These are phyloP conservation scores for Malassezia sp. DNA, from an alignment of 1,284 basidiomycete species.

Conservation along the genomic window DNA sequence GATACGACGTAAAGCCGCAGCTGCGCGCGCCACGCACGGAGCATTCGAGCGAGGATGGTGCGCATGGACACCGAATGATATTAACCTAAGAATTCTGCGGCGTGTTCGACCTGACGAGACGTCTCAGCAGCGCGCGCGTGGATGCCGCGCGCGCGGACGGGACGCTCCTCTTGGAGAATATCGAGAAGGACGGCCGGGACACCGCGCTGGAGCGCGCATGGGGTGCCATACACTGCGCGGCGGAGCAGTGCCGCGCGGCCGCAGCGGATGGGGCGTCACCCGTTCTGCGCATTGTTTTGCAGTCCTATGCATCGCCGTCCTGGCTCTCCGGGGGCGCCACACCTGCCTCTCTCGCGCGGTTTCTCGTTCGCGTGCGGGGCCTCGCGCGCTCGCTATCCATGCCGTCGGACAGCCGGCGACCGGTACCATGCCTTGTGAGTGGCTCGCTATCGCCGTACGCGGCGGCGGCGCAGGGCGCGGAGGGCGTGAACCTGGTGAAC, in stretches of 20 bases:
- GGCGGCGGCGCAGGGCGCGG: neutral
- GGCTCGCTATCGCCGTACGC: slow-evolving; percentile 22
- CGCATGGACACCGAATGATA: neutral
- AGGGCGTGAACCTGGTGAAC: slow-evolving; percentile 17
- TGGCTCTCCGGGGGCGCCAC: slow-evolving; percentile 20
- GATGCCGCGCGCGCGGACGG: slow-evolving; percentile 21
- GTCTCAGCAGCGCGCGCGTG: slow-evolving; percentile 20
- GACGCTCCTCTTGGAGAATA: slow-evolving; percentile 17
- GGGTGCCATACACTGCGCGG: slow-evolving; percentile 17
- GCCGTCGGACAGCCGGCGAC: slow-evolving; percentile 2
- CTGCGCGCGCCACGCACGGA: slow-evolving; percentile 57
- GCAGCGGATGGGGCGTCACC: slow-evolving; percentile 10
- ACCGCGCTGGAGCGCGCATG: slow-evolving; percentile 20
- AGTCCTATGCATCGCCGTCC: slow-evolving; percentile 26
- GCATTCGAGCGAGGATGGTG: neutral
- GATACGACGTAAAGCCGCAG: slow-evolving; percentile 84
- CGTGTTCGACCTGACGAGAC: slow-evolving; percentile 60
- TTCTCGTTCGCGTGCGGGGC: slow-evolving; percentile 24
- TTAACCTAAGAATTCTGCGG: too few relatives aligned
- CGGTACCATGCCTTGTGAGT: slow-evolving; percentile 25
- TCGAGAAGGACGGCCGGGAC: neutral
- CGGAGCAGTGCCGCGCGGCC: slow-evolving; percentile 10
- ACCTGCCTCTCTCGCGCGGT: slow-evolving; percentile 28
- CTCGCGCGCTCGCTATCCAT: slow-evolving; percentile 26
- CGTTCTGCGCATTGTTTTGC: slow-evolving; percentile 27